Evolutionary conservation across 208 protist species (phyloP).

Genomic region (Crithidia mellificae): DNA sequence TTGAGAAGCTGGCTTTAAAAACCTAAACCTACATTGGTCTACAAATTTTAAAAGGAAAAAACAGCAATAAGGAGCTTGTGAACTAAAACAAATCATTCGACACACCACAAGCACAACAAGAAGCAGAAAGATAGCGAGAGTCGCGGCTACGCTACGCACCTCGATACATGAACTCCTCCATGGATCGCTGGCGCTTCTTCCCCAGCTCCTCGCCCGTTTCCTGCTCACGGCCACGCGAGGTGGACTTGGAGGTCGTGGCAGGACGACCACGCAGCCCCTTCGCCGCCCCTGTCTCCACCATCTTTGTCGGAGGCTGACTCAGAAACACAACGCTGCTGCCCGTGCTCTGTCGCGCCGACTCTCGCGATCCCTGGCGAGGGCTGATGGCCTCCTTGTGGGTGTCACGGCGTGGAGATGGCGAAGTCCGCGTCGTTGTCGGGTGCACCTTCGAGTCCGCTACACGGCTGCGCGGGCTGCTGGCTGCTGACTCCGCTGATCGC

Average conservation of each 20-base stretch:
- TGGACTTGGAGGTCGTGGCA: neutral
- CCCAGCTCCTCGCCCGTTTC: constrained; percentile 3
- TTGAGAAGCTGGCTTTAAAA: no score
- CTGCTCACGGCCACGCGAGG: neutral
- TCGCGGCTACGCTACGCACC: neutral
- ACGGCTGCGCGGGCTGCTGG: neutral
- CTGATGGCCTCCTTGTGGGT: neutral
- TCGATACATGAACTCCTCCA: constrained; percentile 45
- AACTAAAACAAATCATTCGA: no score
- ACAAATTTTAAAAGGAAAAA: no score
- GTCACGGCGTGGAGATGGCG: constrained; percentile 15
- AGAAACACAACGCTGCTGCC: constrained; percentile 38
- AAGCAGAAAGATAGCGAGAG: no score
- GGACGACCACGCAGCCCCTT: neutral
- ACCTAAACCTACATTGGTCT: no score
- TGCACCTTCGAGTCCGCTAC: neutral
- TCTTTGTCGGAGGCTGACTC: constrained; percentile 23
- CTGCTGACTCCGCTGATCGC: neutral
- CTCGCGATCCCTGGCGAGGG: constrained; percentile 1
- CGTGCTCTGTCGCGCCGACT: constrained; percentile 28
- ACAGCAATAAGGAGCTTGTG: no score
- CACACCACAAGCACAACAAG: no score
- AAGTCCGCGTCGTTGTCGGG: constrained; percentile 10
- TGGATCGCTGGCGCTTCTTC: constrained; percentile 33
- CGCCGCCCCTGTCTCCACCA: neutral